A percentile compares a stretch with the other conserved stretches of the same genome.
phyloP scores from a whole-genome alignment of 345 rosid species.

The Dimocarpus longan region DNA sequence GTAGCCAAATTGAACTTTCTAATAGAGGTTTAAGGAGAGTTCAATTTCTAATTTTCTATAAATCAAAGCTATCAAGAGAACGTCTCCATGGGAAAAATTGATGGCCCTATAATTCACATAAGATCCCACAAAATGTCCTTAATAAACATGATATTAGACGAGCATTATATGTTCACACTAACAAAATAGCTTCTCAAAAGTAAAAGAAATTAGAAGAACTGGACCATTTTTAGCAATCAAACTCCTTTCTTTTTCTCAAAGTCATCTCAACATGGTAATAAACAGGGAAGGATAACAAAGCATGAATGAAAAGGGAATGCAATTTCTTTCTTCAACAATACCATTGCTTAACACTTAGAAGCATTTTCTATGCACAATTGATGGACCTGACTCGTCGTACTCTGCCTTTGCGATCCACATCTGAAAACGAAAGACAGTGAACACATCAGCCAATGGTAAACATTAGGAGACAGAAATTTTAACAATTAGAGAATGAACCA shows the following conservation, averaged over 20 bases:
- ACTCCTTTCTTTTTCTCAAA: slow-evolving; percentile 36
- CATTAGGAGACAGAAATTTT: not conserved
- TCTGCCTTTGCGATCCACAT: slow-evolving; percentile 98
- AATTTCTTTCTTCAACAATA: slow-evolving; percentile 29
- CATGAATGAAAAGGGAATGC: slow-evolving; percentile 34
- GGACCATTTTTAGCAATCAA: slow-evolving; percentile 32
- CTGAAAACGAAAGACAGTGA: slow-evolving; percentile 38
- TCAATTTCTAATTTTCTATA: too few species aligned
- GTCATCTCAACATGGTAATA: slow-evolving; percentile 41
- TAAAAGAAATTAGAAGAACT: slow-evolving; percentile 39
- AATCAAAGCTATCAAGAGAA: too few species aligned
- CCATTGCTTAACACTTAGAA: slow-evolving; percentile 50
- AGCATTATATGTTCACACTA: too few species aligned
- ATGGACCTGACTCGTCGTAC: slow-evolving; percentile 92
- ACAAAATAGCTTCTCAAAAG: not conserved
- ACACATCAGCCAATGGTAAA: not conserved
- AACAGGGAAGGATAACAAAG: slow-evolving; percentile 38
- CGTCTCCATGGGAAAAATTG: too few species aligned
- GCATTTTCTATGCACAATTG: slow-evolving; percentile 94
- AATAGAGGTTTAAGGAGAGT: too few species aligned
- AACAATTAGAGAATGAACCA: not conserved
- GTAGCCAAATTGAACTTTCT: too few species aligned
- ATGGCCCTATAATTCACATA: too few species aligned
- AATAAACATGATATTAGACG: too few species aligned
- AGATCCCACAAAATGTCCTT: too few species aligned